Conservation (phyloP, 257 asterid genomes). For the Nicotiana tabacum region DNA sequence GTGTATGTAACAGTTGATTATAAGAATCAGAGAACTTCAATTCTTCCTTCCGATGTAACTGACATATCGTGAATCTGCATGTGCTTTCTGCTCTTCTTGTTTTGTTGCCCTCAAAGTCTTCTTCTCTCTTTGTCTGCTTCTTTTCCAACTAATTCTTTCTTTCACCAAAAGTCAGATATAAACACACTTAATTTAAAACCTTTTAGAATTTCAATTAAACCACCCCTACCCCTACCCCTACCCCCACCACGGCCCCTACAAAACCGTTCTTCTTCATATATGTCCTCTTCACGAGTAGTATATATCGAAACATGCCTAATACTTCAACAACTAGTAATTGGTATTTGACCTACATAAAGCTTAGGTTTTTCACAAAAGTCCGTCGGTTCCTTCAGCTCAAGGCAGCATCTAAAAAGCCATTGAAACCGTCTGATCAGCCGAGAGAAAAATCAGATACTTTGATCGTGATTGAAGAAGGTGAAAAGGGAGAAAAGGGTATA, state of each 20-base stretch:
- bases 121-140: conserved; percentile 37
- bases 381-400: conserved; percentile 33
- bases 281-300: conserved; percentile 32
- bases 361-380: conserved; percentile 32
- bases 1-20: not conserved
- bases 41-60: conserved; percentile 10
- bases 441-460: not conserved
- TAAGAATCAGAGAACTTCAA: not conserved
- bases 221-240: not conserved
- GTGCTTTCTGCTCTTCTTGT: conserved; percentile 54
- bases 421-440: conserved; percentile 16
- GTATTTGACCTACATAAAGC: conserved; percentile 25
- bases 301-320: conserved; percentile 23
- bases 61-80: conserved; percentile 37
- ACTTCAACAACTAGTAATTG: conserved; percentile 27
- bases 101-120: conserved; percentile 40
- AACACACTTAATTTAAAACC: conserved; percentile 12
- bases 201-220: conserved; percentile 12
- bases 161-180: conserved; percentile 32
- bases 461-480: not conserved
- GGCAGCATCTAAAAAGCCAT: conserved; percentile 24
- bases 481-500: conserved; percentile 6
- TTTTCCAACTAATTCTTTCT: conserved; percentile 10
- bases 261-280: conserved; percentile 22
- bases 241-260: not conserved